Evolutionary conservation across 1,139 yeast species (phyloP), one percentile per base, ranked within the genome.

Genomic region (Kurtzmaniella quercitrusa): DNA sequence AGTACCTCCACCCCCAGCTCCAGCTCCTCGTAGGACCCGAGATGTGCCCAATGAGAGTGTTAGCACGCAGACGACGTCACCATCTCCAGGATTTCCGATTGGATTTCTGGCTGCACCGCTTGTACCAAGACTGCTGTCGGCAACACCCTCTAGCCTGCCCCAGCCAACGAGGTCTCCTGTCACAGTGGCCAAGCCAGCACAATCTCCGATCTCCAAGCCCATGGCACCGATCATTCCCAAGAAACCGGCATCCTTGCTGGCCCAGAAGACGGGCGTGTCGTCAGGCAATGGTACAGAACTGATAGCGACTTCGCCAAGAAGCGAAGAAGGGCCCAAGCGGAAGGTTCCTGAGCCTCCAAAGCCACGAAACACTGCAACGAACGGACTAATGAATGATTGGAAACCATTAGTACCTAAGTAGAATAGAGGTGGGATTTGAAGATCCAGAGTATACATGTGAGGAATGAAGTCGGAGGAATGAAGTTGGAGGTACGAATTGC

Each of bases 371-470:
- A 42, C 34, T 15, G 34, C 46, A 21, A 34, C 37, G 21, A 57
- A 51, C 23, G 43, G 46, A 15, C 49, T 55, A 51, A 55, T 78
- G 75, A 66, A 76, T 17, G 78, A 78, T 38, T 79, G 84, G 84
- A 73, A 74, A 45, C 83, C 84, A 7, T 59, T 79, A 42, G 69
- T 74, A 5, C 83, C 83, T 1, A 75, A 75, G 50, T 77, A 59
- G 52, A 14, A 34, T 10, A 10, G 5, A 11, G 27, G 6, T 10
- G 14, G 12, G 31, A 27, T 27, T 27, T 21, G 23, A 5, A 5
- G 23, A 21, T 21, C 23, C 4, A 21, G 23, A 21, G 8, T 5
- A 5, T 21, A n/a, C n/a, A n/a, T n/a, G n/a, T n/a, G n/a, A n/a
- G n/a, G n/a, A n/a, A n/a, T n/a, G n/a, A n/a, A n/a, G n/a, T n/a